Percentiles rank a stretch among this genome's conserved stretches.
These are phyloP conservation scores for Fonsecaea pedrosoi DNA, from an alignment of 2,329 filamentous ascomycete species.

Conservation along the genomic window DNA sequence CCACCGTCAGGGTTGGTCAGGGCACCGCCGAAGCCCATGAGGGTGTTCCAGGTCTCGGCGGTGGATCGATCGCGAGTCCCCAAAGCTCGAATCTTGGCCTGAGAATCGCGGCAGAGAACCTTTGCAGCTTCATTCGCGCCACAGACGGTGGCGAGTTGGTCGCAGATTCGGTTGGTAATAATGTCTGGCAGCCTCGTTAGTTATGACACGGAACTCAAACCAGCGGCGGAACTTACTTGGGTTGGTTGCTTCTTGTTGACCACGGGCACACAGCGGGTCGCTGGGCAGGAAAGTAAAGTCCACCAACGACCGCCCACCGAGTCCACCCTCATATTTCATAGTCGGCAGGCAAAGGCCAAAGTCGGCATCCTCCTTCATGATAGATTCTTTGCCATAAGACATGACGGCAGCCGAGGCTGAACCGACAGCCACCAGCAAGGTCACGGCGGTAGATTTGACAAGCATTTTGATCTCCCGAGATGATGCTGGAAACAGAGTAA, in stretches of 20 bases:
- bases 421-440: constrained; percentile 30
- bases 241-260: constrained; percentile 71
- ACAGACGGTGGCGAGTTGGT: constrained; percentile 72
- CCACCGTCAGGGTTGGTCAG: constrained; percentile 35
- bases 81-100: constrained; percentile 58
- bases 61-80: constrained; percentile 50
- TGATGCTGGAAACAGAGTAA: constrained; percentile 6
- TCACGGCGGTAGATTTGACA: constrained; percentile 30
- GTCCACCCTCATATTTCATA: constrained; percentile 65
- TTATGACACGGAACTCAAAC: not conserved
- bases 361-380: constrained; percentile 45
- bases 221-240: constrained; percentile 49
- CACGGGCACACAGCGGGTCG: constrained; percentile 65
- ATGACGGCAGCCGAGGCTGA: constrained; percentile 35
- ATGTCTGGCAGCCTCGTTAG: constrained; percentile 53
- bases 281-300: constrained; percentile 73
- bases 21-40: constrained; percentile 46
- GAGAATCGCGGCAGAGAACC: constrained; percentile 59
- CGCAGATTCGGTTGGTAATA: constrained; percentile 75
- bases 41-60: constrained; percentile 51
- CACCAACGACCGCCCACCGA: constrained; percentile 57
- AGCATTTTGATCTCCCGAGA: constrained; percentile 32
- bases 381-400: constrained; percentile 26
- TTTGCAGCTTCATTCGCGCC: constrained; percentile 66
- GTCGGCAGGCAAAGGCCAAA: constrained; percentile 60